phyloP scores from a whole-genome alignment of 2,329 filamentous ascomycete genomes.

The Teratosphaeria gauchensis region DNA sequence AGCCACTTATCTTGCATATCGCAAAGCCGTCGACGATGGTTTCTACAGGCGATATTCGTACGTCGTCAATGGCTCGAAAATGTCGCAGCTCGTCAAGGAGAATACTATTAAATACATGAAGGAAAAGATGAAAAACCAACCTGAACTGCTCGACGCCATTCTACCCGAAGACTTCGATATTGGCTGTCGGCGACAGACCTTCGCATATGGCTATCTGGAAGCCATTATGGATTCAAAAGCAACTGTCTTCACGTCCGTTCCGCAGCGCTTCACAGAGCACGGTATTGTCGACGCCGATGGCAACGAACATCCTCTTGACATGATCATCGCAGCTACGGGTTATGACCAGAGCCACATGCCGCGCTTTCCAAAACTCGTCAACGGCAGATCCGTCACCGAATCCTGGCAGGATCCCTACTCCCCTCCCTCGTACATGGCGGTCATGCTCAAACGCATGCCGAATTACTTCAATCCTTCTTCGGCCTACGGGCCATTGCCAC shows the following conservation, averaged over 20 bases:
- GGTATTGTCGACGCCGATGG: conserved; percentile 11
- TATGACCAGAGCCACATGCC: conserved; percentile 14
- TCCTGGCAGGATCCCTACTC: conserved; percentile 2
- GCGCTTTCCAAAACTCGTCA: conserved; percentile 9
- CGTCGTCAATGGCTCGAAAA: conserved; percentile 14
- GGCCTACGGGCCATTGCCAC: conserved; percentile 11
- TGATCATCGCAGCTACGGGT: conserved; percentile 14
- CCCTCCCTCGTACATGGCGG: conserved; percentile 13
- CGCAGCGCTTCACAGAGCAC: conserved; percentile 9
- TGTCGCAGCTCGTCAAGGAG: conserved; percentile 7
- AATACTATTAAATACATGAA: conserved; percentile 12
- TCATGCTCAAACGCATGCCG: conserved; percentile 11
- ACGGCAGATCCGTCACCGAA: conserved; percentile 8
- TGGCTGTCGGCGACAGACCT: conserved; percentile 12
- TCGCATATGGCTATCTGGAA: conserved; percentile 14
- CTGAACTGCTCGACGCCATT: conserved; percentile 11
- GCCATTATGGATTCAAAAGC: conserved; percentile 11
- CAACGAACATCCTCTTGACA: conserved; percentile 11
- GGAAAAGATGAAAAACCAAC: conserved; percentile 10
- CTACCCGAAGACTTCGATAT: conserved; percentile 12
- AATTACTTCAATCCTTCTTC: conserved; percentile 16
- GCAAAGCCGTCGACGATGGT: conserved; percentile 11
- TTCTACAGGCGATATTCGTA: conserved; percentile 11
- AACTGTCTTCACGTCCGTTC: conserved; percentile 7
- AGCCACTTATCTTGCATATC: conserved; percentile 13